These are phyloP conservation scores for Aspergillus nanangensis DNA, from an alignment of 495 filamentous ascomycete genomes.

Conservation along the genomic window DNA sequence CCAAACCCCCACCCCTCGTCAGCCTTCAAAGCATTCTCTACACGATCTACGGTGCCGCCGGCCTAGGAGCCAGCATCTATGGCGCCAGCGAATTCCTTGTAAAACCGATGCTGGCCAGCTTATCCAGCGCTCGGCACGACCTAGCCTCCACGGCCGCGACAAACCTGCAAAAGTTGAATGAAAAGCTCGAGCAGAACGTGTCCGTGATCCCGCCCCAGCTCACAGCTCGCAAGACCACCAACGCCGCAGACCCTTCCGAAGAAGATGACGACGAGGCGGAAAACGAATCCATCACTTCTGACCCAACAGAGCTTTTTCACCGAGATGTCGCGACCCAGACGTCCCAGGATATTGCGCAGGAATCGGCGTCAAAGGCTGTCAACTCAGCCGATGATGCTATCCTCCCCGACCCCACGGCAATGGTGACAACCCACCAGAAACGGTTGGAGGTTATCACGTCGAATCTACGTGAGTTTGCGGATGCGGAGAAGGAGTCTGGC, in stretches of 20 bases:
- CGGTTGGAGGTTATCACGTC: conserved; percentile 44
- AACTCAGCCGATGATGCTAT: conserved; percentile 8
- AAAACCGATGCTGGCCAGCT: conserved; percentile 72
- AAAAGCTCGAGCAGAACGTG: conserved; percentile 65
- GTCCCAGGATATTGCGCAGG: conserved; percentile 21
- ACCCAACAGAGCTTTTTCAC: conserved; percentile 86
- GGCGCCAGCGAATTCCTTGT: conserved; percentile 76
- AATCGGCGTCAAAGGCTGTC: conserved; percentile 12
- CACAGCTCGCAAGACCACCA: conserved; percentile 19
- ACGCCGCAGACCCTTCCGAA: conserved; percentile 32
- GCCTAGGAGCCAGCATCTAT: conserved; percentile 68
- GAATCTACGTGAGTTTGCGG: conserved; percentile 49
- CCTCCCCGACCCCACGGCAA: conserved; percentile 18
- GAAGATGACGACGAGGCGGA: conserved; percentile 42
- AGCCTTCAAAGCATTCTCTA: conserved; percentile 70
- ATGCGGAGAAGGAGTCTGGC: conserved; percentile 42
- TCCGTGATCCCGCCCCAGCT: conserved; percentile 54
- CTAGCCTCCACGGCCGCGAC: conserved; percentile 62
- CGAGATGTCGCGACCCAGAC: conserved; percentile 83
- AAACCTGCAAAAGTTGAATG: conserved; percentile 66
- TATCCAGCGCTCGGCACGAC: conserved; percentile 75
- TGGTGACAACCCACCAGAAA: conserved; percentile 34
- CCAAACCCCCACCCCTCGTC: conserved; percentile 72
- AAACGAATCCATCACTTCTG: conserved; percentile 45
- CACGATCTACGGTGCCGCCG: conserved; percentile 71